Base-by-base conservation (phyloP, 1,284 basidiomycete genomes). In the Ceratobasidium sp. region DNA sequence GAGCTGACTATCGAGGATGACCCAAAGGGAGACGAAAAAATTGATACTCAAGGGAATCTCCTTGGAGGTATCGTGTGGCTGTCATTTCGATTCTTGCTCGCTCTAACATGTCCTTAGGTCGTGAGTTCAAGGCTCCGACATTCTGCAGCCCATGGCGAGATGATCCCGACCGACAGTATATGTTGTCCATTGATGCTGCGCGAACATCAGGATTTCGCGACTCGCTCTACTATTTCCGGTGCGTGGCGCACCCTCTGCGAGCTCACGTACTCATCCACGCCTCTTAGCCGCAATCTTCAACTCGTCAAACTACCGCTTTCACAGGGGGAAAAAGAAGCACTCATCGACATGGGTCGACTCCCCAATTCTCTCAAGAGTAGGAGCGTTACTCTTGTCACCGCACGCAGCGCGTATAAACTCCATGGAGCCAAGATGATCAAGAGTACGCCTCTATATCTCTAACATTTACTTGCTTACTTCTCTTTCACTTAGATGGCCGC, bases 111-210 rank as follows among this genome's bases (percentile, higher is more conserved):
- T 24, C 39, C 77, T 13, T 78, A 95, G 94, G 91, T 54, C 90
- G 97, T 64, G 86, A 88, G 75, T 98, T 95, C 86, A 98, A 96
- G 82, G 89, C 95, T 0, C 85, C 89, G 64, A 96, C 96, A 0
- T 98, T 98, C 80, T 84, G 88, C 16, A 89, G 96, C 0, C 91
- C 94, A 0, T 88, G 88, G 65, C 89, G 96, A 74, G 87, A 80
- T 0, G 84, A 98, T 80, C 91, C 94, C 5, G 88, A 94, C 63
- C 88, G 92, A 65, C 86, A 90, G 76, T 99, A 98, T 84, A 94
- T 98, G 87, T 91, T 99, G 56, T 95, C 97, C 13, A 98, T 99
- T 77, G 97, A 99, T 80, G 96, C 96, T 4, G 97, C 97, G 0
- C 90, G 97, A 31, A 94, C 94, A 2, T 96, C 94, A 49, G 98